Percentiles rank a stretch among this genome's conserved stretches.
These are phyloP conservation scores for Cercospora citrullina DNA, from an alignment of 2,329 filamentous ascomycete species.

Conservation along the genomic window DNA sequence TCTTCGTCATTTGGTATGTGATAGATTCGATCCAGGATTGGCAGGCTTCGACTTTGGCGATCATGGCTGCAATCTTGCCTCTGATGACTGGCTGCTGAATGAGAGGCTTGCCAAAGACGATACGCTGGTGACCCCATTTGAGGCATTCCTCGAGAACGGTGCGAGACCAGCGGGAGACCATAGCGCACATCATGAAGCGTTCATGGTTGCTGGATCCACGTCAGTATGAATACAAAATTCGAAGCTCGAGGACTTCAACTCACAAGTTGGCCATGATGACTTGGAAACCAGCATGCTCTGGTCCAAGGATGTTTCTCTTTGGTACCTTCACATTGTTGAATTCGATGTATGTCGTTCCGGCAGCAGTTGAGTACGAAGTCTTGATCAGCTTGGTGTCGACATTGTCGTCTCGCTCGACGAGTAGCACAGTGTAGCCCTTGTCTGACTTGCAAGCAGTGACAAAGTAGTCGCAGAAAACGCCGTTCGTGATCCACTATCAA, in stretches of 20 bases:
- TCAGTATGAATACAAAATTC: neutral
- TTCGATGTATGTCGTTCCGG: conserved; percentile 76
- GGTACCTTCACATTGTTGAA: conserved; percentile 88
- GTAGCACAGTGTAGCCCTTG: conserved; percentile 74
- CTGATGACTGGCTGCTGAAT: conserved; percentile 61
- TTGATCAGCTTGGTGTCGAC: conserved; percentile 77
- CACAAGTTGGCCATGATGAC: conserved; percentile 83
- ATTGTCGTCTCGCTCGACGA: conserved; percentile 72
- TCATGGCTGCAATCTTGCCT: conserved; percentile 72
- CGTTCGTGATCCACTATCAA: conserved; percentile 71
- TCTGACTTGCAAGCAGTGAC: conserved; percentile 76
- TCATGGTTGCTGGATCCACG: conserved; percentile 25
- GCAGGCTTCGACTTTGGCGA: conserved; percentile 75
- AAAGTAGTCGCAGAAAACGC: conserved; percentile 79
- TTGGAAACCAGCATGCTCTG: conserved; percentile 82
- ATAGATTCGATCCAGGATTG: conserved; percentile 83
- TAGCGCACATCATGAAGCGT: conserved; percentile 48
- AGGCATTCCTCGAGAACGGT: conserved; percentile 78
- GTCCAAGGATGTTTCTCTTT: conserved; percentile 71
- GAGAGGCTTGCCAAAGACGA: conserved; percentile 79
- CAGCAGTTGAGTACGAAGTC: conserved; percentile 76
- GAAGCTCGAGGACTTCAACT: neutral
- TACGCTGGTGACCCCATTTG: conserved; percentile 84
- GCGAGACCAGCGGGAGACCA: conserved; percentile 64
- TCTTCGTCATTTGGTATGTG: conserved; percentile 84